These are phyloP conservation scores for Debaryomyces subglobosus DNA, from an alignment of 1,139 yeast genomes.

Conservation along the genomic window DNA sequence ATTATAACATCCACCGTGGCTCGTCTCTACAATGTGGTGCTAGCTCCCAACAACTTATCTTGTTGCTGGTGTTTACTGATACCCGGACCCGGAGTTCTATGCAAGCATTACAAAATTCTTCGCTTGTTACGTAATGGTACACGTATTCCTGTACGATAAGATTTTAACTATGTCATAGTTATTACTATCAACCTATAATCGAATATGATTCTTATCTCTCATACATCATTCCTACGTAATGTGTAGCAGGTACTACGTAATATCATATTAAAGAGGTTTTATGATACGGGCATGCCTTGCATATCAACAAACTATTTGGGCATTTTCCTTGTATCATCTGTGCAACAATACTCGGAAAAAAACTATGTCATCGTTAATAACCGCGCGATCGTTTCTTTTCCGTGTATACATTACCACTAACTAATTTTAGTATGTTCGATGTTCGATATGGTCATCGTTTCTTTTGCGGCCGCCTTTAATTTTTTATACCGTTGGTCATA, in stretches of 20 bases:
- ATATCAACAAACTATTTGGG: background rate
- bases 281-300: background rate
- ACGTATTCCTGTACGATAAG: background rate
- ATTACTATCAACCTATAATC: background rate
- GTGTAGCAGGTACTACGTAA: background rate
- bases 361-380: slow-evolving; percentile 4
- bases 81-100: background rate
- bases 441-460: slow-evolving; percentile 10
- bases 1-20: background rate
- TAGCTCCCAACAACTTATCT: background rate
- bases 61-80: background rate
- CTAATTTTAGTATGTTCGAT: slow-evolving; percentile 8
- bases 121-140: background rate
- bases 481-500: slow-evolving; percentile 8
- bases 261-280: background rate
- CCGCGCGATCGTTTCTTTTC: slow-evolving; percentile 6
- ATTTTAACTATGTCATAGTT: background rate
- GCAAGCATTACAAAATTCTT: slow-evolving; percentile 2
- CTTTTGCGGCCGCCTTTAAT: slow-evolving; percentile 9
- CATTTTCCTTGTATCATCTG: background rate
- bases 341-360: slow-evolving; percentile 4
- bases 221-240: background rate
- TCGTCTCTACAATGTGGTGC: background rate
- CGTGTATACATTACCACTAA: background rate
- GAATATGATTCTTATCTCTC: background rate